Percentiles rank a stretch among this genome's conserved stretches.
Conservation (phyloP, 345 rosid genomes). For the Eutrema japonicum region DNA sequence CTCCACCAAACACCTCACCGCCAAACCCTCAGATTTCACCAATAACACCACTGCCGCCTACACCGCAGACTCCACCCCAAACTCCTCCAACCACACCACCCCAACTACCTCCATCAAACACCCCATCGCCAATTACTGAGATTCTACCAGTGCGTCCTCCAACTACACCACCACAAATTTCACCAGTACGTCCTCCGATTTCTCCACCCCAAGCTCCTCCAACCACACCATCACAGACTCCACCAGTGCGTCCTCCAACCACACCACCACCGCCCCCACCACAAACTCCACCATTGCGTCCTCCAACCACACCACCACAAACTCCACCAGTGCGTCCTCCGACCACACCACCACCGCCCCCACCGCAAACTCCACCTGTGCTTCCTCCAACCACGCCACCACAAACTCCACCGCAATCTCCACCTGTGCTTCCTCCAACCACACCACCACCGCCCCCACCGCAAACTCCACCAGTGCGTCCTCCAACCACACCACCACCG, state of each 20-base stretch:
- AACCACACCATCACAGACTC: neutral
- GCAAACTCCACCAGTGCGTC: neutral
- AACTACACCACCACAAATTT: neutral
- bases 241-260: neutral
- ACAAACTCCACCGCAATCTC: neutral
- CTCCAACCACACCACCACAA: neutral
- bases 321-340: too few species aligned
- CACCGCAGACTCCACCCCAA: neutral
- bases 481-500: neutral
- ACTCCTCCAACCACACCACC: neutral
- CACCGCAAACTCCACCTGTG: neutral
- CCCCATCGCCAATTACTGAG: too few species aligned
- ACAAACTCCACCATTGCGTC: neutral
- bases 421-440: neutral
- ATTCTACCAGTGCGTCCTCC: neutral
- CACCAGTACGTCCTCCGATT: neutral
- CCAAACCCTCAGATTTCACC: neutral
- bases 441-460: neutral
- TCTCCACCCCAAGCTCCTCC: neutral
- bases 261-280: neutral
- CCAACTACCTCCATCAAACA: too few species aligned
- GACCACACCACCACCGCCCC: neutral
- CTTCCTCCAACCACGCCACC: neutral
- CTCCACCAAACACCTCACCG: slow-evolving; percentile 3
- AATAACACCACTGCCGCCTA: neutral